Evolutionary conservation across 805 yeast species (phyloP).

Genomic region (Sugiyamaella smithiae): DNA sequence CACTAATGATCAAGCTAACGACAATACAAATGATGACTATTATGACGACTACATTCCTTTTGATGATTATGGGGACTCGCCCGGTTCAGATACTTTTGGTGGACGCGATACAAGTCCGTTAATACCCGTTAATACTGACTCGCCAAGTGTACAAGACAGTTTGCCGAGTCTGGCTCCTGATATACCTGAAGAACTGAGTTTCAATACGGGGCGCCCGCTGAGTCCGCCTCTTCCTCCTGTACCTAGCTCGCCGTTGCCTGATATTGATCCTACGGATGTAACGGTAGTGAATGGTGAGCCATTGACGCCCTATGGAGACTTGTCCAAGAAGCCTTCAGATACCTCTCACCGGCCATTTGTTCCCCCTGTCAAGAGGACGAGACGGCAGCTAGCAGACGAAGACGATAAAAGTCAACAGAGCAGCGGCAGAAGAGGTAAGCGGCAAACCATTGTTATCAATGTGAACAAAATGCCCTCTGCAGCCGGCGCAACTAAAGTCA

Average conservation of each 20-base stretch:
- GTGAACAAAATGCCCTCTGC: slow-evolving; percentile 20
- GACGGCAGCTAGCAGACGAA: background rate
- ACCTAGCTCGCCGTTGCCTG: background rate
- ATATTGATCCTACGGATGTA: background rate
- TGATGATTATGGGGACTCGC: background rate
- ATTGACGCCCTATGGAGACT: background rate
- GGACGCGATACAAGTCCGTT: background rate
- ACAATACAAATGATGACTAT: background rate
- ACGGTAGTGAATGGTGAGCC: too few relatives aligned
- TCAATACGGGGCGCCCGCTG: too few relatives aligned
- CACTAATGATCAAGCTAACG: background rate
- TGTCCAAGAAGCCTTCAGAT: background rate
- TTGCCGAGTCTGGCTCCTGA: background rate
- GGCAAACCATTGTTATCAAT: slow-evolving; percentile 4
- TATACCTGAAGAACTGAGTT: background rate
- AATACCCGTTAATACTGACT: background rate
- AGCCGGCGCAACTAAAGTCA: slow-evolving; percentile 18
- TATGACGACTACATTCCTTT: slow-evolving; percentile 2
- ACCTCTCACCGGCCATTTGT: background rate
- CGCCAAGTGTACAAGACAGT: background rate
- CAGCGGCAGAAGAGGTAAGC: background rate
- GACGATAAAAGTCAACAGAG: background rate
- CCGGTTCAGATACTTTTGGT: too few relatives aligned
- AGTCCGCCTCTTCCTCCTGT: background rate
- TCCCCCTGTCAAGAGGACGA: background rate